phyloP scores from a whole-genome alignment of 192 early-diverging fungal genomes.

The Podila horticola region DNA sequence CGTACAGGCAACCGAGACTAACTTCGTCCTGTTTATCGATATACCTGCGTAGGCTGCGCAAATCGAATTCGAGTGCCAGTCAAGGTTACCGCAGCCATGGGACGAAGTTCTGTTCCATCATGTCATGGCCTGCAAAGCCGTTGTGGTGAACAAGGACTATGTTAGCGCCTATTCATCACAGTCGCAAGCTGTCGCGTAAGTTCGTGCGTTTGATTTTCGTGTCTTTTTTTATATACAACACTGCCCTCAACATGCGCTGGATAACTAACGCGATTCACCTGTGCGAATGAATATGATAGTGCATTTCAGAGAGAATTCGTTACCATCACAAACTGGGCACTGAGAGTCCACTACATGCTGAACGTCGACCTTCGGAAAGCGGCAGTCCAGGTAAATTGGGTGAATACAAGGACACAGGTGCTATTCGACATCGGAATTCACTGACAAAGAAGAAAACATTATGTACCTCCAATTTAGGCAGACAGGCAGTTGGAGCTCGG shows the following conservation, averaged over 20 bases:
- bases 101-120: conserved; percentile 56
- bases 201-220: neutral
- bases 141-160: conserved; percentile 34
- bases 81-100: conserved; percentile 54
- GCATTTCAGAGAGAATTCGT: conserved; percentile 60
- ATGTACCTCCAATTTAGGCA: conserved; percentile 48
- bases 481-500: conserved; percentile 55
- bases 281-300: conserved; percentile 32
- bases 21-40: neutral
- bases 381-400: conserved; percentile 54
- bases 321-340: conserved; percentile 62
- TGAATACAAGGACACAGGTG: no score
- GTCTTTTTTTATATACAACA: neutral
- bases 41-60: conserved; percentile 10
- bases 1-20: neutral
- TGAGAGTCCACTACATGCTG: conserved; percentile 70
- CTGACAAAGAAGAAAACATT: neutral
- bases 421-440: neutral
- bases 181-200: conserved; percentile 57
- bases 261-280: neutral
- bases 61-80: conserved; percentile 17
- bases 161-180: conserved; percentile 58
- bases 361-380: conserved; percentile 66
- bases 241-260: neutral
- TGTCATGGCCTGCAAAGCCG: conserved; percentile 41